Conservation (phyloP, 768 basidiomycete species). For the Termitomyces sp. region DNA sequence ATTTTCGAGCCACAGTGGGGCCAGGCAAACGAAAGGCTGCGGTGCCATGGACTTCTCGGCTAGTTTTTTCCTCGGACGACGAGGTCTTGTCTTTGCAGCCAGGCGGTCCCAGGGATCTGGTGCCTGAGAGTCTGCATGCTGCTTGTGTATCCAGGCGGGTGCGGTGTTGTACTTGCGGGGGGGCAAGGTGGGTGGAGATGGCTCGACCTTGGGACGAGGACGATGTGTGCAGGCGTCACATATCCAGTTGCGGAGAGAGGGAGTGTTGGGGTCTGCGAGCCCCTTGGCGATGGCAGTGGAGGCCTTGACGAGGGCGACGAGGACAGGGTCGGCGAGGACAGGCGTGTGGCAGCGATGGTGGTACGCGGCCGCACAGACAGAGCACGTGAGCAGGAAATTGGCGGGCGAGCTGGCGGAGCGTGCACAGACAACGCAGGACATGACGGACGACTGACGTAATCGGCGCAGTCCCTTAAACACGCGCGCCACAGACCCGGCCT, state of each 20-base stretch:
- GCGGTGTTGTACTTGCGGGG: conserved; percentile 10
- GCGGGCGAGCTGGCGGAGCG: conserved; percentile 15
- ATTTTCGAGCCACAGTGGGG: conserved; percentile 4
- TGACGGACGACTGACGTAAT: conserved; percentile 7
- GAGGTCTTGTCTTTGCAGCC: background rate
- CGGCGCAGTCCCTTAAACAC: conserved; percentile 1
- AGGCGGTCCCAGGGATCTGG: conserved; percentile 5
- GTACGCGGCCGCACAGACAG: conserved; percentile 21
- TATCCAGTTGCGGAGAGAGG: conserved; percentile 15
- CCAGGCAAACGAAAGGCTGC: conserved; percentile 1
- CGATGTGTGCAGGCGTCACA: conserved; percentile 12
- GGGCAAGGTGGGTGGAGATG: background rate
- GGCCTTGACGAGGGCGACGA: conserved; percentile 24
- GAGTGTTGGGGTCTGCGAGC: background rate
- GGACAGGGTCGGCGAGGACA: conserved; percentile 23
- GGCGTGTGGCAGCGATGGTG: conserved; percentile 36
- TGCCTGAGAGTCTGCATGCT: background rate
- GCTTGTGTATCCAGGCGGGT: conserved; percentile 14
- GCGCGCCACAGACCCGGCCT: background rate
- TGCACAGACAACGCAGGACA: conserved; percentile 18
- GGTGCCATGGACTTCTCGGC: background rate
- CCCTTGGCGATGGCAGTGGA: conserved; percentile 8
- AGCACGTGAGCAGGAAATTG: conserved; percentile 29
- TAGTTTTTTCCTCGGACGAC: background rate
- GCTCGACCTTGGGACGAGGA: background rate